These are phyloP conservation scores for Fomitopsis schrenkii DNA, from an alignment of 1,284 basidiomycete genomes.

Conservation along the genomic window DNA sequence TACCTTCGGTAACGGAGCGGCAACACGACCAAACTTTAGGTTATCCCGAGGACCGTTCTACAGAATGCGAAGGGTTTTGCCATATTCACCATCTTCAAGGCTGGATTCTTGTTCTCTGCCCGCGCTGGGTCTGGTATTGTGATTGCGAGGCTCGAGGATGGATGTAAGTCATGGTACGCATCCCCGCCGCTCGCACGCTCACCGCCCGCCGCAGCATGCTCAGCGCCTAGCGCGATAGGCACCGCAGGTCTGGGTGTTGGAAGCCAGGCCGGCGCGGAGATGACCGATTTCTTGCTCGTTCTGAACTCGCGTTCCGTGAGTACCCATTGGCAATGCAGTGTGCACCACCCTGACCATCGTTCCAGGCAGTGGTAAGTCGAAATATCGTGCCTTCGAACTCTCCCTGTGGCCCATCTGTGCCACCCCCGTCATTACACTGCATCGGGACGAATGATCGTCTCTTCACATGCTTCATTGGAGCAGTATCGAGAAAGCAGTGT, in stretches of 20 bases:
- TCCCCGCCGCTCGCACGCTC: neutral
- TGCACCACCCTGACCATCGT: slow-evolving; percentile 12
- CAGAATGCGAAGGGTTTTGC: slow-evolving; percentile 82
- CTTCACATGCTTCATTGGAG: too few relatives aligned
- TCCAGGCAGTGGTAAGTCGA: slow-evolving; percentile 55
- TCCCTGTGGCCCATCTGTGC: neutral
- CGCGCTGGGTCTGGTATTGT: slow-evolving; percentile 90
- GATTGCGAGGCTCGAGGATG: slow-evolving; percentile 82
- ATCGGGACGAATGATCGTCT: too few relatives aligned
- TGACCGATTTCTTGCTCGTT: slow-evolving; percentile 94
- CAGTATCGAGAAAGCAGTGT: too few relatives aligned
- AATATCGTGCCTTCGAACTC: neutral
- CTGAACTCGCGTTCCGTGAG: slow-evolving; percentile 78
- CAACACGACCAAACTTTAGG: slow-evolving; percentile 24
- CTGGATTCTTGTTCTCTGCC: slow-evolving; percentile 74
- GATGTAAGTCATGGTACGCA: slow-evolving; percentile 51
- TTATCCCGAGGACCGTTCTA: slow-evolving; percentile 65
- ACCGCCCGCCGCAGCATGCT: slow-evolving; percentile 64
- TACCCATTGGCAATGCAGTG: slow-evolving; percentile 15
- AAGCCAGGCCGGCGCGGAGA: slow-evolving; percentile 79
- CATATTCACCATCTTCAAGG: slow-evolving; percentile 79
- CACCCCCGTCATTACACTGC: too few relatives aligned
- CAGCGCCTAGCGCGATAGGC: slow-evolving; percentile 91
- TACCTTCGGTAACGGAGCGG: neutral
- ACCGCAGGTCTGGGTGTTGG: slow-evolving; percentile 93